Base-by-base conservation (phyloP, 2,329 filamentous ascomycete genomes). In the Ceratocystis cubensis region DNA sequence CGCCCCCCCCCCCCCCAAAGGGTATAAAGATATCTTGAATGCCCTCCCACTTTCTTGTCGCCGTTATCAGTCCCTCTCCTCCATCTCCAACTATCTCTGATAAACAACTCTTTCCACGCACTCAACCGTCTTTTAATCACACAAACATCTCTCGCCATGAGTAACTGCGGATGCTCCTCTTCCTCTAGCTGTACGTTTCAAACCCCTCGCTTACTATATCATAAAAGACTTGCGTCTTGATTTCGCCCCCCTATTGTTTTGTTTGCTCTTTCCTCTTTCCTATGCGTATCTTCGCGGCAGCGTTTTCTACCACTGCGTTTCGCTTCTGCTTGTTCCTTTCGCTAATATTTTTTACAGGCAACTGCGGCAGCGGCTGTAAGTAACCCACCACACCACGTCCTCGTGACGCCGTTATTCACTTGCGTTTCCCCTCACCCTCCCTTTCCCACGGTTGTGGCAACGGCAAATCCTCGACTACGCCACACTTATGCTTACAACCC, bases 301-400 rank as follows among this genome's bases (percentile, higher is more conserved):
- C 48, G 48, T 44, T 22, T 61, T 28, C 37, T n/a, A 20, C n/a
- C 37, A n/a, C 61, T 37, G 6, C 61, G 22, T 30, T 63, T 46
- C 22, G 41, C 13, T 33, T 17, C 10, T 37, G 33, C 17, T 8
- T 10, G 57, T 22, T 37, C 53, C n/a, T 63, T 30, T 63, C 30
- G n/a, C 61, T 63, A 63, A 63, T 25, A 30, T 37, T 37, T 44
- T 44, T 46, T 56, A 61, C 28, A 66, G 65, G 65, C 65, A 66
- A 66, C 45, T 66, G 65, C 59, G 65, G 65, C 33, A 57, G 61
- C 28, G 17, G 48, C 48, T 66, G 65, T 66, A 66, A 66, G 65
- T 66, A 13, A 33, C 22, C 22, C 41, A 45, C 45, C n/a, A 2
- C 28, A 45, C 45, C 33, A 6, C 28, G 7, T 59, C 53, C 5